phyloP scores from a whole-genome alignment of 306 rosid species.

The Prunus mira region DNA sequence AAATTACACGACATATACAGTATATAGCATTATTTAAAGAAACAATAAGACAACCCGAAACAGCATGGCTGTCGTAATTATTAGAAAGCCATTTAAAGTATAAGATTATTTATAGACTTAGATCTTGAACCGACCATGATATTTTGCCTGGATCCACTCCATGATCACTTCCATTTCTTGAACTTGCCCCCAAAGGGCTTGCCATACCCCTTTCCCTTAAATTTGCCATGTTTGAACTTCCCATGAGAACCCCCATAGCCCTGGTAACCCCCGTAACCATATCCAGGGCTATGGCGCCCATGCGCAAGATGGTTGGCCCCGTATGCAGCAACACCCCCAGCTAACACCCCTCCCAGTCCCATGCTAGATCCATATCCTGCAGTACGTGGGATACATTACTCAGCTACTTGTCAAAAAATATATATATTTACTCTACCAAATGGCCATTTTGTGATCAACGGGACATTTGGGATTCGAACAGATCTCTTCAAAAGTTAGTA shows the following conservation, averaged over 20 bases:
- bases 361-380: slow-evolving; percentile 44
- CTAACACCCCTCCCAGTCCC: slow-evolving; percentile 45
- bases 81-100: neutral
- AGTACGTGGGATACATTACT: neutral
- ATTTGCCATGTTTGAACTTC: slow-evolving; percentile 69
- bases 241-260: slow-evolving; percentile 35
- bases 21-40: neutral
- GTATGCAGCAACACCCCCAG: slow-evolving; percentile 72
- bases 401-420: no score
- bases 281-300: slow-evolving; percentile 10
- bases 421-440: no score
- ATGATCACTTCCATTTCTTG: slow-evolving; percentile 63
- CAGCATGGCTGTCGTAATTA: neutral
- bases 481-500: no score
- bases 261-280: slow-evolving; percentile 25
- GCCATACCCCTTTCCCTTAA: slow-evolving; percentile 31
- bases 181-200: slow-evolving; percentile 32
- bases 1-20: neutral
- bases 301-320: slow-evolving; percentile 66
- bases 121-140: neutral
- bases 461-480: no score
- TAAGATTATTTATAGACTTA: neutral
- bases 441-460: no score
- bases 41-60: neutral
- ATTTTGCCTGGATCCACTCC: neutral